Base-by-base conservation (phyloP, 306 rosid genomes). In the Castanopsis chinensis region DNA sequence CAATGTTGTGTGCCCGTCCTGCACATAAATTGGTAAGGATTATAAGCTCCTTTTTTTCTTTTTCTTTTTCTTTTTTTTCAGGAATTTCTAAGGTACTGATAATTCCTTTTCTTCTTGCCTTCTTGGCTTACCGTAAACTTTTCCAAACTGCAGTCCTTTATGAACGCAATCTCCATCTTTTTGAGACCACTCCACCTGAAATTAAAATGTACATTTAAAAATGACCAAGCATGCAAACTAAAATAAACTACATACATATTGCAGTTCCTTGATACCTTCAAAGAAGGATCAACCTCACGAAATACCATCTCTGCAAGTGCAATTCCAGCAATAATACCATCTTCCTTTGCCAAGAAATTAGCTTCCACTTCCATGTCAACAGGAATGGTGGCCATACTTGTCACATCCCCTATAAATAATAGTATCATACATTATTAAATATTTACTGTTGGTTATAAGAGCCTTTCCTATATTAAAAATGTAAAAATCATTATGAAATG, bases 271-370 rank as follows among this genome's bases (percentile, higher is more conserved):
- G 67, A 53, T 88, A 91, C 99, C 93, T 83, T 83, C 49, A 92
- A 81, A 78, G 91, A 90, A 81, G 97, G 97, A 84, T 94, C 97
- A 85, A 94, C 92, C 85, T 94, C 97, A 43, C 72, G 73, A 86
- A 92, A 92, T 37, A 91, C 88, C 90, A 91, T 89, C 83, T 92
- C 91, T 30, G 97, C 97, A 72, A 91, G 97, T 33, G 90, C 87
- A 78, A 92, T 88, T 52, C 98, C 97, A 4, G 97, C 97, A 25
- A 92, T 53, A 53, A 91, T 76, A 33, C 99, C 99, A 64, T 92
- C 96, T 82, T 94, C 97, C 89, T 94, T 92, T 11, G 91, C 97
- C 86, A 94, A 86, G 81, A 94, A 94, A 86, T 87, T 88, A 74
- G 99, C 99, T 82, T 94, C 97, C 58, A 91, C 92, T 77, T 86